Evolutionary conservation across 2,329 filamentous ascomycete species (phyloP), one percentile per base, ranked within the genome.

Genomic region (Cordyceps pruinosa): DNA sequence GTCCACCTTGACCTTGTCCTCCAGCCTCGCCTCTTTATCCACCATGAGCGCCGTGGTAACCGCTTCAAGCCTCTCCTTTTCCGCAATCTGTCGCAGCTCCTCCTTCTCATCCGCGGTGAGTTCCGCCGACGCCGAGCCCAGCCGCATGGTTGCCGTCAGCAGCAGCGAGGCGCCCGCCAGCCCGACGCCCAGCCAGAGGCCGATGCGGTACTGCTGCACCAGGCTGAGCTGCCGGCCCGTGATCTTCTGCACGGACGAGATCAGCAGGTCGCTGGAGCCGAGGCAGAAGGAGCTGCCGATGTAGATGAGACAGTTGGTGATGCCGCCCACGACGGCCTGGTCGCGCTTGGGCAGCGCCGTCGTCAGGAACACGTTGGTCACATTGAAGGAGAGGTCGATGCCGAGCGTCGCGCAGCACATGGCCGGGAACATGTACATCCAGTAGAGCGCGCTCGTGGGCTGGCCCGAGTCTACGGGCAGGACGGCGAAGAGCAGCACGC

Each of bases 311-410:
- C 77, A 76, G 66, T 85, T 86, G 61, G 82, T 78, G 46, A 86
- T 65, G 1, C 80, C 82, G 5, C 83, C 84, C 0, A 82, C 84
- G 4, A 85, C 66, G 0, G 83, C 84, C 64, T 87, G 84, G 61
- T 78, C 74, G 12, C 73, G 70, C 23, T 73, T 73, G 0, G 82
- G 80, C 41, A 86, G 65, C 8, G 74, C 77, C 0, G 82, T 85
- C 1, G 82, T 85, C 59, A 84, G 79, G 66, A 85, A 86, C 47
- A 87, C 77, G 61, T 82, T 85, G 5, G 80, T 75, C 0, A 86
- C 74, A 61, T 80, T 85, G 70, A 82, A 85, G 23, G 78, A 80
- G 51, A 86, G 75, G 62, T 87, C 84, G 58, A 86, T 81, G 4
- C 80, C 82, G 25, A 85, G 69, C 0, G 83, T 86, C 15, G 74